phyloP scores from a whole-genome alignment of 257 asterid species.

The Voacanga thouarsii region DNA sequence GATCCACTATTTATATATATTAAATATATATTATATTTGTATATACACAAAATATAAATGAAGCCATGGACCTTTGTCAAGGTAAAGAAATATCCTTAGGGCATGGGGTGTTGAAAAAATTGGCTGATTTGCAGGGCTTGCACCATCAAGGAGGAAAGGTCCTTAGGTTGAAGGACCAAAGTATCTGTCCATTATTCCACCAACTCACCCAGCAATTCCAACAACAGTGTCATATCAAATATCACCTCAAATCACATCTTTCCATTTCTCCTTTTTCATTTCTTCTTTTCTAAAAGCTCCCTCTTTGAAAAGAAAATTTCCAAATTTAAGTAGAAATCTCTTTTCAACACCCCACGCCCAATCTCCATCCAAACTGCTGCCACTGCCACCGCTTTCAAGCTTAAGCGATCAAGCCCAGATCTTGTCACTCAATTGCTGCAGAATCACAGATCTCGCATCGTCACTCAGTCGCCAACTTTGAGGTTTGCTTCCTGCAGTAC shows the following conservation, averaged over 20 bases:
- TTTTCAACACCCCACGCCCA: too few relatives aligned
- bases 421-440: too few relatives aligned
- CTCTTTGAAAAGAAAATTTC: not conserved
- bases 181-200: conserved; percentile 3
- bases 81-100: not conserved
- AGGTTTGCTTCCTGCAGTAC: too few relatives aligned
- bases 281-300: conserved; percentile 6
- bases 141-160: not conserved
- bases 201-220: conserved; percentile 1
- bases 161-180: not conserved
- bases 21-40: too few relatives aligned
- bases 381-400: too few relatives aligned
- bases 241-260: conserved; percentile 35
- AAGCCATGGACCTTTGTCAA: not conserved
- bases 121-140: not conserved
- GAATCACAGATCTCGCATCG: too few relatives aligned
- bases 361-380: too few relatives aligned
- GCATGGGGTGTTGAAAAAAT: conserved; percentile 6
- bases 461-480: too few relatives aligned
- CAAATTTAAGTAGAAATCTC: not conserved
- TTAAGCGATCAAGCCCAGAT: too few relatives aligned
- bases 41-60: too few relatives aligned
- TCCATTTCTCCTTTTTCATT: not conserved
- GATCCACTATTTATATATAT: too few relatives aligned
- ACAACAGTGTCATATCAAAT: conserved; percentile 38